Percentiles rank a stretch among this genome's conserved stretches.
phyloP scores from a whole-genome alignment of 305 asterid species.

The Nicotiana rustica region DNA sequence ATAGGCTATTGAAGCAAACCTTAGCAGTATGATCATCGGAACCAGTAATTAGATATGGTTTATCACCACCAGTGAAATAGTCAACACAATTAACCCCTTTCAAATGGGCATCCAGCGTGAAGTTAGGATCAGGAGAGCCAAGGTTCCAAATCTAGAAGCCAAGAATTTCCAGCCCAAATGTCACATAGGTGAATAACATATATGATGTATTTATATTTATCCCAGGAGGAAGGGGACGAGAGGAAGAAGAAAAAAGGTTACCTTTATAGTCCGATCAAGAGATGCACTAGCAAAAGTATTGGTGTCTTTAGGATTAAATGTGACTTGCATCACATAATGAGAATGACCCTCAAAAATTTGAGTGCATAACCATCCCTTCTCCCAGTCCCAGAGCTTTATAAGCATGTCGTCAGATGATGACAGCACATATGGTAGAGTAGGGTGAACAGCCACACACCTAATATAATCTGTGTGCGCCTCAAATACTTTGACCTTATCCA shows the following conservation, averaged over 20 bases:
- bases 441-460: slow-evolving; percentile 98
- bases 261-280: slow-evolving; percentile 98
- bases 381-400: slow-evolving; percentile 99
- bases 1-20: slow-evolving; percentile 55
- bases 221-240: background rate
- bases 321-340: slow-evolving; percentile 99
- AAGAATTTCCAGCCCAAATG: slow-evolving; percentile 31
- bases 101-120: slow-evolving; percentile 93
- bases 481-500: slow-evolving; percentile 96
- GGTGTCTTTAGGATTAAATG: slow-evolving; percentile 97
- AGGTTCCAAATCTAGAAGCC: slow-evolving; percentile 92
- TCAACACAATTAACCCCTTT: slow-evolving; percentile 99
- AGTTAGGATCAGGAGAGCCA: slow-evolving; percentile 99
- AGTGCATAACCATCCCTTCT: slow-evolving; percentile 96
- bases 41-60: slow-evolving; percentile 93
- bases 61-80: slow-evolving; percentile 97
- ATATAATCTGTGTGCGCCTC: slow-evolving; percentile 99
- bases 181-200: background rate
- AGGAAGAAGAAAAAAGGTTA: slow-evolving; percentile 40
- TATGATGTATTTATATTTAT: slow-evolving; percentile 26
- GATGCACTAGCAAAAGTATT: slow-evolving; percentile 99
- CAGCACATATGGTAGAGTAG: slow-evolving; percentile 90
- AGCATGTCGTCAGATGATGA: slow-evolving; percentile 99
- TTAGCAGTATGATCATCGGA: slow-evolving; percentile 99
- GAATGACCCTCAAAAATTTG: slow-evolving; percentile 99